Evolutionary conservation across 139 green algal species (phyloP), one percentile per base, ranked within the genome.

Genomic region (Desmodesmus armatus): DNA sequence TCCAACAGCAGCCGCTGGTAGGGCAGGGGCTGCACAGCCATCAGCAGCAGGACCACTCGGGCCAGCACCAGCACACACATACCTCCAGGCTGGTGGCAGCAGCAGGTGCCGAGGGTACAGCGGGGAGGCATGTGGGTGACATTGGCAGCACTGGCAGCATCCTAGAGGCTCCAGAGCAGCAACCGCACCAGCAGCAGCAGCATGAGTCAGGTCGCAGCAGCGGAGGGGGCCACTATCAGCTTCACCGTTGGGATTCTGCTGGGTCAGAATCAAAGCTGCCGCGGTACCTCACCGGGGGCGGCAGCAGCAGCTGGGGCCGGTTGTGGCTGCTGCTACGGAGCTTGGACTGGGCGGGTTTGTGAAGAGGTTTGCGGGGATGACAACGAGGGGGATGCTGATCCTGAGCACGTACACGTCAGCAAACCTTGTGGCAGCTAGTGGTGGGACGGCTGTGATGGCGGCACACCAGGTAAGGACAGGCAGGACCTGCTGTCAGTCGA

Each of bases 331-430:
- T 86, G 66, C 35, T 86, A 13, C 17, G 5, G 7, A 73, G 25
- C 21, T 63, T 89, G 37, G 71, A 86, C 3, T 89, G 86, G 86
- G 0, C 15, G 3, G 21, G 23, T 89, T 87, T 83, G 62, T 80
- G 40, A 19, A 60, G n/a, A 49, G 79, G 3, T 80, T 69, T 21
- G 21, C 53, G 21, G 81, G 62, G 60, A 78, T 89, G 60, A 67
- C 86, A 7, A 27, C 53, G 39, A 49, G 86, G 3, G 82, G 78
- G 21, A 31, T 87, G 58, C 87, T 90, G 35, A 87, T 90, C 21
- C 44, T 90, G 49, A 80, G 65, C 25, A 86, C 75, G 2, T 90
- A 87, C 81, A 87, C 87, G 13, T 49, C 69, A 40, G 87, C 87
- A 31, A 80, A 55, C 23, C 27, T 87, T 39, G 81, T 80, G 23